Conservation (phyloP, 2,329 filamentous ascomycete genomes). For the Leptoxyphium fumago region DNA sequence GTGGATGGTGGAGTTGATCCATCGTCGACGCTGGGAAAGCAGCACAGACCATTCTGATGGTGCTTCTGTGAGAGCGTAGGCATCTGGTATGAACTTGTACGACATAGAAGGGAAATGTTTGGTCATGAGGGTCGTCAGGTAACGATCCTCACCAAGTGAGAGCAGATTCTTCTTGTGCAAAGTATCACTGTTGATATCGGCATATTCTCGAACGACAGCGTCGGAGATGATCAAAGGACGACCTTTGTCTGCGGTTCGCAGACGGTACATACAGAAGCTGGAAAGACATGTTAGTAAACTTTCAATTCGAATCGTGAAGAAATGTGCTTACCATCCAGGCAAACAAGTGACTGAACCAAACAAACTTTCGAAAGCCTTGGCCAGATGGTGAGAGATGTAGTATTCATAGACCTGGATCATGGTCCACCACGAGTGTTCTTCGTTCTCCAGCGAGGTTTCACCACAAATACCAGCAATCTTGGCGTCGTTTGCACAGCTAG, state of each 20-base stretch:
- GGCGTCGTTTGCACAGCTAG: constrained; percentile 80
- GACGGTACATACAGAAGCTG: constrained; percentile 98
- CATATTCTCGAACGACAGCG: constrained; percentile 74
- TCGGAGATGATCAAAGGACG: constrained; percentile 90
- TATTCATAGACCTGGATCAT: constrained; percentile 99
- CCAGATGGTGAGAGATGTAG: constrained; percentile 92
- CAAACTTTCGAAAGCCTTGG: constrained; percentile 94
- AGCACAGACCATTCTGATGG: constrained; percentile 89
- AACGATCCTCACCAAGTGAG: constrained; percentile 91
- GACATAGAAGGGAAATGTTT: constrained; percentile 93
- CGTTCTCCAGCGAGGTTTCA: constrained; percentile 90
- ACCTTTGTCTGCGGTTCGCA: constrained; percentile 84
- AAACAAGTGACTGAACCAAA: constrained; percentile 98
- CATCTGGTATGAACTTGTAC: constrained; percentile 90
- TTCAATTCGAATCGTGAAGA: not conserved
- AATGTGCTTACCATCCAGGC: constrained; percentile 74
- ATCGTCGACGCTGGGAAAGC: constrained; percentile 92
- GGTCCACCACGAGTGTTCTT: constrained; percentile 92
- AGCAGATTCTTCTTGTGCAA: constrained; percentile 89
- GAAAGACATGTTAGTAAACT: constrained; percentile 8
- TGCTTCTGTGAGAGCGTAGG: constrained; percentile 83
- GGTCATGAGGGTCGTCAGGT: constrained; percentile 91
- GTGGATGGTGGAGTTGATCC: constrained; percentile 99
- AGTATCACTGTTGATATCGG: constrained; percentile 79
- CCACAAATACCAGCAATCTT: constrained; percentile 97